Percentiles rank a stretch among this genome's conserved stretches.
phyloP scores from a whole-genome alignment of 768 basidiomycete species.

The Tulasnella sp. region DNA sequence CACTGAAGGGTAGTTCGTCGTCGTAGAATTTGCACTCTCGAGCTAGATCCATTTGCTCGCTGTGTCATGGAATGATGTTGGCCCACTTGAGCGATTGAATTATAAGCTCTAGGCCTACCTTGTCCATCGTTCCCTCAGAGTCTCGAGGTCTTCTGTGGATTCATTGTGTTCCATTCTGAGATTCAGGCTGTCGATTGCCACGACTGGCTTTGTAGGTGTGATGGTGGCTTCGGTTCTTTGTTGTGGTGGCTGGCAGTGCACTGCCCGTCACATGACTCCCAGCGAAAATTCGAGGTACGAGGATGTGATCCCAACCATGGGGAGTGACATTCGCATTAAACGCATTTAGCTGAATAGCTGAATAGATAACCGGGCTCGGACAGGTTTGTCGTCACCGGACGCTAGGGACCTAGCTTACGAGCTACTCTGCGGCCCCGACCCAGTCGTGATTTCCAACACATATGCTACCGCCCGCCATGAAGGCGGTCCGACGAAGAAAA shows the following conservation, averaged over 20 bases:
- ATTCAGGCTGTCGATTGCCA: not conserved
- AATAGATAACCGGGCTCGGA: too few relatives aligned
- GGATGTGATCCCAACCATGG: not conserved
- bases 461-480: not conserved
- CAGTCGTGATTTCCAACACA: too few relatives aligned
- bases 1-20: slow-evolving; percentile 32
- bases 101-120: not conserved
- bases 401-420: too few relatives aligned
- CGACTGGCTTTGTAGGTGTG: not conserved
- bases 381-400: too few relatives aligned
- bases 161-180: not conserved
- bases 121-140: slow-evolving; percentile 30
- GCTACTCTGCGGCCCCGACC: too few relatives aligned
- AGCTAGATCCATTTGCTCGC: slow-evolving; percentile 26
- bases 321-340: too few relatives aligned
- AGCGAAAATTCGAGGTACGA: not conserved
- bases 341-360: too few relatives aligned
- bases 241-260: not conserved
- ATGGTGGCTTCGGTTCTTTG: not conserved
- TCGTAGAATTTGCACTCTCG: slow-evolving; percentile 28
- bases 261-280: slow-evolving; percentile 13
- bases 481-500: not conserved
- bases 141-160: not conserved
- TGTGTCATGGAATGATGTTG: not conserved
- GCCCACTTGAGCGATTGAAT: not conserved